Evolutionary conservation across 2,329 filamentous ascomycete species (phyloP), one percentile per base, ranked within the genome.

Genomic region (Atkinsonella hypoxylon): DNA sequence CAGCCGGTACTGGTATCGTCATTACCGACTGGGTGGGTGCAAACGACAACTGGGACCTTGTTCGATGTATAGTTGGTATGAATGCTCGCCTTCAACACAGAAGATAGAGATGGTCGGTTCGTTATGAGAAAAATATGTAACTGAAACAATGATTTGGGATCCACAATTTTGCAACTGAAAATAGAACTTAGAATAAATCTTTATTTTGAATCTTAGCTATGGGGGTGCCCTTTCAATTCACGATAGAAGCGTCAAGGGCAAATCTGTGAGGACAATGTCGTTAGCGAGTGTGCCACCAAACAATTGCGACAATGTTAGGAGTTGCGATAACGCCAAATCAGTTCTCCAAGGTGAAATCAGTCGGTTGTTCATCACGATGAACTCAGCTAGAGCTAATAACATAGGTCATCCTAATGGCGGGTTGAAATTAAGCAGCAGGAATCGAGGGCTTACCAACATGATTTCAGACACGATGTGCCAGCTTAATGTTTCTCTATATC

Each of bases 1-100:
- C 89, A 61, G 89, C 85, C 30, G 78, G 81, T 6, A 94, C 90
- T 1, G 93, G 93, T 4, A 81, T 97, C 53, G 82, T 97, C 43
- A 85, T 97, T 26, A 93, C 86, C 54, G 93, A 98, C 67, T 96
- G 87, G 87, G 90, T 96, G 47, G 93, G 93, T 2, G 73, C 82
- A 54, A 76, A 83, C 55, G 89, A 84, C 0, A 86, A 97, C 67
- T 98, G 91, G 91, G 89, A 96, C 69, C 68, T 97, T 50, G 80
- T 94, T 36, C 79, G 83, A 56, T 87, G 87, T 67, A 84, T 96
- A 59, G 83, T 97, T 7, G 90, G 87, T 7, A 90, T 95, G 88
- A 98, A 98, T 64, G 79, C 85, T 22, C 84, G 73, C 55, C 61
- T 83, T 54, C 74, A 81, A 60, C 59, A 76, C 49, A 73, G 69